phyloP scores from a whole-genome alignment of 2,329 filamentous ascomycete genomes.

The Colletotrichum destructivum region DNA sequence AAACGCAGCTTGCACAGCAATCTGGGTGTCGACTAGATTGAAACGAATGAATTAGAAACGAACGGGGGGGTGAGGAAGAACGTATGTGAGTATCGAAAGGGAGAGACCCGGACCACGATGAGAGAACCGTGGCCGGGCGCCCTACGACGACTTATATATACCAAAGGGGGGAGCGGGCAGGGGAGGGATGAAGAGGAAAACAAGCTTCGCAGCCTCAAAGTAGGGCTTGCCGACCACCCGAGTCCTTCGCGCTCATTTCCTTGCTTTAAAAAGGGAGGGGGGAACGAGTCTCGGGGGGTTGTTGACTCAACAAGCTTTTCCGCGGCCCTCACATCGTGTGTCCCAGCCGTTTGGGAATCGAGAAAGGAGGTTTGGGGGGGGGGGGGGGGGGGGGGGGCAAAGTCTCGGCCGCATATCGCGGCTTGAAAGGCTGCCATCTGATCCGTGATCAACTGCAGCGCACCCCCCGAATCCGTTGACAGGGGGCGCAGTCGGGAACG shows the following conservation, averaged over 20 bases:
- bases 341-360: background rate
- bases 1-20: slow-evolving; percentile 6
- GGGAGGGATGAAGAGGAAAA: background rate
- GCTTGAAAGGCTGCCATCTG: background rate
- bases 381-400: background rate
- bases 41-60: background rate
- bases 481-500: background rate
- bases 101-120: background rate
- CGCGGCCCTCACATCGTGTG: background rate
- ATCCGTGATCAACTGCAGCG: too few species aligned
- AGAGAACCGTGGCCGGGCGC: background rate
- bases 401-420: background rate
- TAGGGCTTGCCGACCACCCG: background rate
- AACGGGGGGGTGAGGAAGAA: background rate
- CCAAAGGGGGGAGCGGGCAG: too few species aligned
- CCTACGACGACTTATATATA: background rate
- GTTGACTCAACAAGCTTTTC: background rate
- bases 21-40: background rate
- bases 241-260: background rate
- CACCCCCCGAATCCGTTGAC: too few species aligned
- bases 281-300: background rate
- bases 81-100: background rate
- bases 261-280: too few species aligned
- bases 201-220: background rate
- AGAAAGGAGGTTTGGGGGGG: too few species aligned